Evolutionary conservation across 345 rosid species (phyloP), one percentile per base, ranked within the genome.

Genomic region (Moricandia moricandioides): DNA sequence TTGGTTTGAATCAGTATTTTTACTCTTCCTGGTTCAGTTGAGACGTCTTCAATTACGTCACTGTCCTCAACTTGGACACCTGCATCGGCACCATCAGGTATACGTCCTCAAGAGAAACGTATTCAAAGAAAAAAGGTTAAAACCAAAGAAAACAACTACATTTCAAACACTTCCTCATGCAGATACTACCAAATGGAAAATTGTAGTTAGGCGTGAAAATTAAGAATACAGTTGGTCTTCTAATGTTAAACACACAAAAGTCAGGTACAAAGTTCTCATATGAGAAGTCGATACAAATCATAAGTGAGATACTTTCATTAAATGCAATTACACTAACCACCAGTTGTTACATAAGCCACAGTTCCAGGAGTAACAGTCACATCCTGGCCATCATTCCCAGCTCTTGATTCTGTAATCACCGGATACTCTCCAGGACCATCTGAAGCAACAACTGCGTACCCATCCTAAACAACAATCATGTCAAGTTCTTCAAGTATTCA

Each of bases 51-150:
- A 61, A 86, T 69, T 67, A 80, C 78, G 80, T 84, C 75, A 66
- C 97, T 89, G 79, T 92, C 88, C 85, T 95, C 99, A 59, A 95
- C 97, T 86, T 95, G 99, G 77, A 95, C 88, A 74, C 92, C 97
- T 62, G 97, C 94, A 84, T 92, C 97, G 9, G 99, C 99, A 61
- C 98, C 96, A 83, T 95, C 91, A 14, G 99, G 98, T 61, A 92
- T 92, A 30, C 93, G 97, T 68, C 99, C 98, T 92, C 73, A 43
- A 34, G 29, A 52, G 70, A 31, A 74, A 49, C 68, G 62, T 1
- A 67, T 39, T 39, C 16, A 72, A 39, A 54, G 24, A 61, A 8
- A 57, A 65, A 1, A 35, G 21, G 6, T 29, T 39, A 7, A 8
- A 21, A 59, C 17, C 29, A 59, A 71, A 65, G 21, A 45, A 21